Evolutionary conservation across 192 early-diverging fungal genomes (phyloP), one percentile per base, ranked within the genome.

Genomic region (Umbelopsis ramanniana): DNA sequence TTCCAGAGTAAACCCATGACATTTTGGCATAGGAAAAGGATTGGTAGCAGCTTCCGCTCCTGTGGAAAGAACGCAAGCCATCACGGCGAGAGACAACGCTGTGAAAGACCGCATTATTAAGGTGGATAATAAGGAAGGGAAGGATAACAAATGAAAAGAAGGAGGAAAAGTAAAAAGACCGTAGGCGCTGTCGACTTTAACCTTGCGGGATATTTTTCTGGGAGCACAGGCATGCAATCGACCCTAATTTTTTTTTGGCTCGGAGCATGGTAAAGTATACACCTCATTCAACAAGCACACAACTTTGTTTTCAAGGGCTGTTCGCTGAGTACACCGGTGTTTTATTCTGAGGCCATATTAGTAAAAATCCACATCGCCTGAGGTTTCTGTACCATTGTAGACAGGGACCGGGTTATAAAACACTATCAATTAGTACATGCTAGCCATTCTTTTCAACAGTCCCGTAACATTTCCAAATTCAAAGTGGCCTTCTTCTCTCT

Each of bases 21-120:
- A 70, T 29, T 54, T 24, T 3, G 69, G 46, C 69, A 70, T 70
- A 4, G 69, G 50, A 21, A 70, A 70, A 2, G 69, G 67, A 26
- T 68, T 46, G 6, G 21, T 63, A 4, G 29, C 33, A 8, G 57
- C 57, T 0, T 50, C 15, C 11, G 33, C 33, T 17, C 11, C 57
- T 19, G 29, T 38, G 11, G 57, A 63, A n/a, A 33, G 26, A 29
- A 17, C 33, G 15, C 57, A 37, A 4, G 35, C 12, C 15, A 37
- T 17, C 57, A 63, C 4, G 15, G 26, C 4, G 15, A 33, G 0
- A 29, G 33, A 19, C 14, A 63, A n/a, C 8, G 33, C 57, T 37
- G 33, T 35, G 23, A 38, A 35, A 7, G 2, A 29, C 0, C 29
- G 57, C 57, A 63, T 63, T 63, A 37, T n/a, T 17, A 63, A 15